A percentile compares a stretch with the other conserved stretches of the same genome.
Conservation (phyloP, 805 yeast genomes). For the Scheffersomyces ergatensis region DNA sequence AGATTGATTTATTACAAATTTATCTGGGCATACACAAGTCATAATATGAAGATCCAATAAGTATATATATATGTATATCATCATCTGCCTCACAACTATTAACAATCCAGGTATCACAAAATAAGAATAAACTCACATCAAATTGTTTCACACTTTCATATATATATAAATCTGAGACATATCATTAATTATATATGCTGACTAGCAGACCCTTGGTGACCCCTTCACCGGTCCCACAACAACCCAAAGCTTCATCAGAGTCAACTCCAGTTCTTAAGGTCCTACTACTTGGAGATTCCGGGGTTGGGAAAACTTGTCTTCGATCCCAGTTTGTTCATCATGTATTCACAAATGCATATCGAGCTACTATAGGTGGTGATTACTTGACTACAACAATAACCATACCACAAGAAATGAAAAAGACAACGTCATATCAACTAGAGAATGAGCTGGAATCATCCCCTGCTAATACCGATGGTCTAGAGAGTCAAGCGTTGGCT, state of each 20-base stretch:
- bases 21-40: no score
- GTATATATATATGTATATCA: no score
- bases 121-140: no score
- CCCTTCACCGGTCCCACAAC: not conserved
- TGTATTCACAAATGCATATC: constrained; percentile 52
- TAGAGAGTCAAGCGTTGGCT: not conserved
- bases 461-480: not conserved
- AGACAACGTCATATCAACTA: not conserved
- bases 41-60: no score
- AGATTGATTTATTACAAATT: no score
- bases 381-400: constrained; percentile 44
- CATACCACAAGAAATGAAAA: constrained; percentile 5
- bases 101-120: no score
- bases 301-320: constrained; percentile 59
- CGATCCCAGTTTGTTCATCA: constrained; percentile 56
- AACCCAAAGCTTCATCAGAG: not conserved
- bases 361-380: constrained; percentile 61
- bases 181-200: not conserved
- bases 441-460: not conserved
- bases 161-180: no score
- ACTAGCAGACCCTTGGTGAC: not conserved
- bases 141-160: no score
- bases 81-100: no score
- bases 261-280: constrained; percentile 39
- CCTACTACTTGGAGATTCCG: constrained; percentile 56